Base-by-base conservation (phyloP, 371 early-diverging fungal species). In the Quaeritorhiza haematococci region DNA sequence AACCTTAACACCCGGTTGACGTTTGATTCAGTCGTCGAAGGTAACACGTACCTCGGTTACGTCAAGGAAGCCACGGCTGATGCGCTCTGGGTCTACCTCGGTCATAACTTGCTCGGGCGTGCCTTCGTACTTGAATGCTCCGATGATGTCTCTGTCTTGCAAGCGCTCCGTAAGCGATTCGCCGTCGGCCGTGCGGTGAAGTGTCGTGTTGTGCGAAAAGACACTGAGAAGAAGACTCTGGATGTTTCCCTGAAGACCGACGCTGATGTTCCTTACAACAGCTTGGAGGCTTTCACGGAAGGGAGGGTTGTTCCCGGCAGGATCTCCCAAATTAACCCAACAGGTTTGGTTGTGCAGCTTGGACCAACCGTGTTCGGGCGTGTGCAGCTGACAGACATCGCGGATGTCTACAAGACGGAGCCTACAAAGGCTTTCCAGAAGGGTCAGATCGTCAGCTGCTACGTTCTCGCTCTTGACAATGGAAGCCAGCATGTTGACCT, bases 361-460 rank as follows among this genome's bases (percentile, higher is more conserved):
- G 68, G 68, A 3, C 63, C 73, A 26, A 62, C 75, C 41, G 55
- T 86, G 26, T 71, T 63, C 61, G 91, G 86, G 32, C 72, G 80
- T 17, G 78, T 79, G 28, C 75, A 79, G 41, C 60, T 87, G 29
- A 77, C 85, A 3, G 84, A 91, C 58, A 61, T 91, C 35, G 53
- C 72, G 3, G 87, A 88, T 52, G 65, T 64, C 0, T 83, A 69
- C 28, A 60, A 56, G 2, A 78, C 79, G 35, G 64, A 76, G 30
- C 80, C 84, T n/a, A 60, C 74, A 42, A 71, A 70, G 26, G 49
- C 49, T 17, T 80, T 76, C 55, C 64, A 63, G 44, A 32, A 43
- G 1, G 69, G 80, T 0, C 67, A 78, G 46, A 59, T 76, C 8
- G 80, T 87, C n/a, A 68, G 68, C 27, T 77, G 80, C 53, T 62